phyloP scores from a whole-genome alignment of 2,329 filamentous ascomycete species.

The Exophiala xenobiotica region DNA sequence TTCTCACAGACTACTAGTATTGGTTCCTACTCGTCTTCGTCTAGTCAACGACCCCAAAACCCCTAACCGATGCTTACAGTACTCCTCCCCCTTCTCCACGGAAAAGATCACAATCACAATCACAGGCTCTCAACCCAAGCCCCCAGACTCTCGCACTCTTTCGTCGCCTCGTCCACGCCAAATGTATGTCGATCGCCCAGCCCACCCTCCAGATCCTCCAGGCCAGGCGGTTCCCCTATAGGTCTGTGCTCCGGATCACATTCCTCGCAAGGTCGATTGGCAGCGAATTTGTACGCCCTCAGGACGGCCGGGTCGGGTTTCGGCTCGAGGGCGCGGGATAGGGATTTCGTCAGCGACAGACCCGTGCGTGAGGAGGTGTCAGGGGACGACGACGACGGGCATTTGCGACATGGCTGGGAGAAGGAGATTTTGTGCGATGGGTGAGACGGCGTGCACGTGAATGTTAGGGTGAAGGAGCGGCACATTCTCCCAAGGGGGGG shows the following conservation, averaged over 20 bases:
- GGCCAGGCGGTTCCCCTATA: not conserved
- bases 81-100: not conserved
- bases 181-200: conserved; percentile 6
- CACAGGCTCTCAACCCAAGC: conserved; percentile 7
- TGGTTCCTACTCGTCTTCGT: too few relatives aligned
- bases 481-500: too few relatives aligned
- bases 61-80: not conserved
- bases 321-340: conserved; percentile 1
- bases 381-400: not conserved
- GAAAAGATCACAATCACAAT: not conserved
- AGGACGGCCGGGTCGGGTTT: conserved; percentile 6
- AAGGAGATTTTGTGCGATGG: conserved; percentile 6
- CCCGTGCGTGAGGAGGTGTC: not conserved
- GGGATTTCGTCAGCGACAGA: not conserved
- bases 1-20: too few relatives aligned
- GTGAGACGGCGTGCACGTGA: conserved; percentile 8
- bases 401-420: conserved; percentile 2
- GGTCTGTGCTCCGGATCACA: conserved; percentile 2
- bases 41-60: too few relatives aligned
- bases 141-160: not conserved
- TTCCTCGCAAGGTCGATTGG: conserved; percentile 6
- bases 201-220: not conserved
- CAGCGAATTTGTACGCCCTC: conserved; percentile 5
- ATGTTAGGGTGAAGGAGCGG: conserved; percentile 7
- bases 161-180: conserved; percentile 6